Evolutionary conservation across 2,329 filamentous ascomycete species (phyloP).

Genomic region (Hypoxylon sp.): DNA sequence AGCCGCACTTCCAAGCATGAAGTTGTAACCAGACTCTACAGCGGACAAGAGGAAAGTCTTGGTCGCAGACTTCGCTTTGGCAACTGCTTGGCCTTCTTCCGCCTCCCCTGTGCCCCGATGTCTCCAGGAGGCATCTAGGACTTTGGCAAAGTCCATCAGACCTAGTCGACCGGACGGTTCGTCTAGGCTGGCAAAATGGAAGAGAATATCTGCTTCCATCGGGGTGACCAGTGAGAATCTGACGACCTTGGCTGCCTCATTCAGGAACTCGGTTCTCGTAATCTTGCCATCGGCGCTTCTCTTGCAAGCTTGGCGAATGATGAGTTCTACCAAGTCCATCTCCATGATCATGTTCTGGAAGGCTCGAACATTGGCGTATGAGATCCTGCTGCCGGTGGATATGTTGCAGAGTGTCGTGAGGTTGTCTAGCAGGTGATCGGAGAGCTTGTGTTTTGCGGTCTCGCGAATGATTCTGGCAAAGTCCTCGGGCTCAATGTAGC

Average conservation of each 20-base stretch:
- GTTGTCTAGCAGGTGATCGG: slow-evolving; percentile 92
- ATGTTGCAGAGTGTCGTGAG: slow-evolving; percentile 96
- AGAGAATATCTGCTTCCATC: slow-evolving; percentile 98
- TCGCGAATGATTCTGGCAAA: slow-evolving; percentile 97
- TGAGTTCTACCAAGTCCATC: slow-evolving; percentile 96
- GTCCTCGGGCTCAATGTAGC: slow-evolving; percentile 94
- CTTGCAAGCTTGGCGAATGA: slow-evolving; percentile 85
- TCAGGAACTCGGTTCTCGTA: slow-evolving; percentile 91
- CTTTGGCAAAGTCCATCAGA: slow-evolving; percentile 89
- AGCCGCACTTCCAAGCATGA: slow-evolving; percentile 86
- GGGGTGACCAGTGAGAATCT: slow-evolving; percentile 97
- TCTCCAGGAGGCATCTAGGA: slow-evolving; percentile 93
- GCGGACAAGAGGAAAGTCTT: slow-evolving; percentile 71
- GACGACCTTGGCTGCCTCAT: slow-evolving; percentile 90
- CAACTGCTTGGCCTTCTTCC: slow-evolving; percentile 46
- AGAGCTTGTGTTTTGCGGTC: slow-evolving; percentile 94
- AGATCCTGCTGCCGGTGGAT: slow-evolving; percentile 89
- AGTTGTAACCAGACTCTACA: slow-evolving; percentile 87
- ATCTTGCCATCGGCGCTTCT: slow-evolving; percentile 93
- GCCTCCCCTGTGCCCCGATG: slow-evolving; percentile 68
- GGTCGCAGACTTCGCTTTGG: slow-evolving; percentile 65
- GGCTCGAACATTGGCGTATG: slow-evolving; percentile 95
- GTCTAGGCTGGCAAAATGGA: slow-evolving; percentile 96
- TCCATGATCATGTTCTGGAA: slow-evolving; percentile 98
- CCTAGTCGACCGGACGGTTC: slow-evolving; percentile 87